Evolutionary conservation across 768 basidiomycete species (phyloP).

Genomic region (Mycena amicta): DNA sequence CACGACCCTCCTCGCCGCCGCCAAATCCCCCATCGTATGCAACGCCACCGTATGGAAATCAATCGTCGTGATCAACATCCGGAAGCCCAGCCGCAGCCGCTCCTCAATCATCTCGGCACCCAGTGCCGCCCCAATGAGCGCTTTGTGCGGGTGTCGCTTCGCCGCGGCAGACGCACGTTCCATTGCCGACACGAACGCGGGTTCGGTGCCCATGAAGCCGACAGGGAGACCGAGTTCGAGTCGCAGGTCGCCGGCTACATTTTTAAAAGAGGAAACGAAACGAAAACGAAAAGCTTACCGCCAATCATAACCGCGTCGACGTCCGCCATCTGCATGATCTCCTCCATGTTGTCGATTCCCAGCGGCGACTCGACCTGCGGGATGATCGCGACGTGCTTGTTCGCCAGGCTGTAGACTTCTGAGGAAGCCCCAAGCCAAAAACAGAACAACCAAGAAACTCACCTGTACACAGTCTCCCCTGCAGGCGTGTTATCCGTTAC

Average conservation of each 20-base stretch:
- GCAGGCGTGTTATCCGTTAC: slow-evolving; percentile 16
- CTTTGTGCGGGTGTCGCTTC: slow-evolving; percentile 12
- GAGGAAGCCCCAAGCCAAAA: too few relatives aligned
- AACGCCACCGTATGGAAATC: slow-evolving; percentile 14
- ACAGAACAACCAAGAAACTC: too few relatives aligned
- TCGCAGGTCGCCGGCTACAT: slow-evolving; percentile 19
- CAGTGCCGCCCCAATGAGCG: slow-evolving; percentile 18
- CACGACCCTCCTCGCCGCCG: slow-evolving; percentile 6
- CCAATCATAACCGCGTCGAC: slow-evolving; percentile 23
- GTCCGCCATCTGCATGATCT: slow-evolving; percentile 14
- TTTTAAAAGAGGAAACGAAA: neutral
- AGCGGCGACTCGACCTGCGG: slow-evolving; percentile 18
- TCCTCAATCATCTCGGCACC: slow-evolving; percentile 17
- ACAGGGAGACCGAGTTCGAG: slow-evolving; percentile 20
- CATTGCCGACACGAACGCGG: slow-evolving; percentile 19
- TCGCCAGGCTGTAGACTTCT: slow-evolving; percentile 18
- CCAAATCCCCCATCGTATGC: slow-evolving; percentile 3
- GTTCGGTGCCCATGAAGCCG: slow-evolving; percentile 16
- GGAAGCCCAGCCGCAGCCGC: slow-evolving; percentile 14
- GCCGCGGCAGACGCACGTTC: slow-evolving; percentile 10
- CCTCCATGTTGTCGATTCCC: slow-evolving; percentile 17
- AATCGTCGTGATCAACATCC: slow-evolving; percentile 8
- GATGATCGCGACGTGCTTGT: slow-evolving; percentile 21
- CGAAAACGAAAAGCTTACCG: neutral
- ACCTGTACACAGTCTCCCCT: slow-evolving; percentile 18